Evolutionary conservation across 192 early-diverging fungal genomes (phyloP).

Genomic region (Piromyces finnis): DNA sequence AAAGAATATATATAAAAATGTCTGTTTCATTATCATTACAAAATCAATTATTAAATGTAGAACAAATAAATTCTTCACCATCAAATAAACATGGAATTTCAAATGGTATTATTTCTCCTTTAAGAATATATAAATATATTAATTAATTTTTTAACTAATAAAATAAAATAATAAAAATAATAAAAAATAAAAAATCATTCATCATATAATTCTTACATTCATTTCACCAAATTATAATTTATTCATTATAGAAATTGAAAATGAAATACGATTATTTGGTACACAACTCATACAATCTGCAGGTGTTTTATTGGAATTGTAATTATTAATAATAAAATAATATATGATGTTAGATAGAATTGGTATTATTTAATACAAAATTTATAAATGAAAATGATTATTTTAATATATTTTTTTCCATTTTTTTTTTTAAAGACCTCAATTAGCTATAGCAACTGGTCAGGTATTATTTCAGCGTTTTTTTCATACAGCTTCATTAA

Average conservation of each 20-base stretch:
- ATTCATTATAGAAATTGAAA: slow-evolving; percentile 29
- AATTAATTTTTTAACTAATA: too few relatives aligned
- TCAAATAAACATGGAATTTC: slow-evolving; percentile 13
- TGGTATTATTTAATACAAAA: too few relatives aligned
- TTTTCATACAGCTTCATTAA: slow-evolving; percentile 64
- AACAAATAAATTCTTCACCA: slow-evolving; percentile 48
- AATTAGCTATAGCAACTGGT: slow-evolving; percentile 86
- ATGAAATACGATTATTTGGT: slow-evolving; percentile 52
- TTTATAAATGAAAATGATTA: too few relatives aligned
- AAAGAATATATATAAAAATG: neutral
- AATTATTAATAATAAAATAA: slow-evolving; percentile 3
- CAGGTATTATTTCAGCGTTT: slow-evolving; percentile 88
- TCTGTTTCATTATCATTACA: slow-evolving; percentile 34
- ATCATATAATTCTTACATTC: neutral
- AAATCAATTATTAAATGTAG: slow-evolving; percentile 56
- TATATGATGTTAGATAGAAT: neutral
- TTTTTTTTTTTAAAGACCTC: slow-evolving; percentile 38
- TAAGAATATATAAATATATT: too few relatives aligned
- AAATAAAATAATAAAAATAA: too few relatives aligned
- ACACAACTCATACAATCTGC: slow-evolving; percentile 69
- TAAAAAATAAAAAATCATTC: too few relatives aligned
- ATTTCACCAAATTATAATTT: slow-evolving; percentile 12
- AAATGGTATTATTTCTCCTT: slow-evolving; percentile 6
- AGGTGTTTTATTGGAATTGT: slow-evolving; percentile 62
- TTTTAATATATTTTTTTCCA: neutral